Evolutionary conservation across 768 basidiomycete genomes (phyloP), one percentile per base, ranked within the genome.

Genomic region (Pisolithus marmoratus): DNA sequence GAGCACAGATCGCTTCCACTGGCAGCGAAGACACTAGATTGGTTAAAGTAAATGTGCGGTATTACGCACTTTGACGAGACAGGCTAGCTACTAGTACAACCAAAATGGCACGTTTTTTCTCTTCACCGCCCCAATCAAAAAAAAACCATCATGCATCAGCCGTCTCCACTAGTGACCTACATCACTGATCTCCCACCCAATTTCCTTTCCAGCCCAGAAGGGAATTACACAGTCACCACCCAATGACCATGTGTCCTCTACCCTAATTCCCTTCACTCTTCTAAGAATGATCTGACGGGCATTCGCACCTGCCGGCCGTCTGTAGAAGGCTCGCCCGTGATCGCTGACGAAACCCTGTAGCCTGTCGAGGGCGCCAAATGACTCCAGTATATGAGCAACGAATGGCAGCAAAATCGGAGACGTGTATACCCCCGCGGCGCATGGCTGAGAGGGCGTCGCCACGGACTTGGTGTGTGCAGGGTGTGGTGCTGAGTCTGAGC

Each of bases 381-480:
- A 85, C 54, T 93, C 91, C 36, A 98, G 75, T 27, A 96, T 73
- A 56, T 94, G 85, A 0, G 95, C 94, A 1, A 90, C 83, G 14
- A 98, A 77, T 2, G 96, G 94, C 15, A 99, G 77, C 19, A 99
- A 76, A 58, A 95, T 85, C 5, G 94, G 88, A 4, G 90, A 91
- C 1, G 96, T 98, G 68, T 98, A 98, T 48, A 98, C 83, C 1
- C 96, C 96, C 9, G 96, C 96, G 1, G 96, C 94, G 68, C 96
- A 99, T 17, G 83, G 74, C 29, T 82, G 77, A 19, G 70, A 70
- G 7, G 89, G 85, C 5, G 83, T 80, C 54, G 88, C 81, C 17
- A 79, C 83, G 4, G 87, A 79, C 68, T 93, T 87, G 49, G 77
- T 72, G 26, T 73, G 65, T 27, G 78, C 76, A 5, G 88, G 84